Conservation (phyloP, 768 basidiomycete species). For the Leccinum subgranulosum region DNA sequence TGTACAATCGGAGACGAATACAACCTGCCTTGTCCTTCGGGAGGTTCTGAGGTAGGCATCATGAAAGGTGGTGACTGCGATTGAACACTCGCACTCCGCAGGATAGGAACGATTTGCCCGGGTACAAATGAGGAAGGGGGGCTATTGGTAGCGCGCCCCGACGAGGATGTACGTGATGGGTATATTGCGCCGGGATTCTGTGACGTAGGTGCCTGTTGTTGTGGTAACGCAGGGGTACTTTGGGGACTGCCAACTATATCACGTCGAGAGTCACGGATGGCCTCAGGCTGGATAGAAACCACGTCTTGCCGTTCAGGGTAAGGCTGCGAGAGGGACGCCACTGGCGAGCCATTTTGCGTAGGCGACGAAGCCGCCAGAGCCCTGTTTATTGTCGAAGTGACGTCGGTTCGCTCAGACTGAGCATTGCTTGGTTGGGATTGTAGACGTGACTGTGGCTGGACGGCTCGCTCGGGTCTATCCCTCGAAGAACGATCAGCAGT, state of each 20-base stretch:
- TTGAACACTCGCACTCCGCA: constrained; percentile 36
- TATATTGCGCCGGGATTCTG: constrained; percentile 18
- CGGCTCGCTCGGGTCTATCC: constrained; percentile 22
- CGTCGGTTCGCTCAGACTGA: not conserved
- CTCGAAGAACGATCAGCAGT: not conserved
- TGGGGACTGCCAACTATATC: constrained; percentile 3
- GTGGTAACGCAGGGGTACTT: constrained; percentile 2
- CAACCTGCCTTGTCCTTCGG: constrained; percentile 15
- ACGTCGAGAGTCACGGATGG: constrained; percentile 1
- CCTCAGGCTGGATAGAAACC: not conserved
- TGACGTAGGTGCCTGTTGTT: constrained; percentile 17
- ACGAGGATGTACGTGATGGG: constrained; percentile 26
- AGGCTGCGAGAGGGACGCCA: constrained; percentile 4
- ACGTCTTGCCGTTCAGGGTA: constrained; percentile 2
- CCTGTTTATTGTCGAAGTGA: not conserved
- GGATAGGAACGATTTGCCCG: constrained; percentile 36
- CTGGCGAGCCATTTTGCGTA: constrained; percentile 1
- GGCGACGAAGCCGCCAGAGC: not conserved
- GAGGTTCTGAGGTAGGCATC: constrained; percentile 18
- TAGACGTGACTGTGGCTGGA: constrained; percentile 13
- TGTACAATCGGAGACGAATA: constrained; percentile 17
- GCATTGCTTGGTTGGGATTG: constrained; percentile 1
- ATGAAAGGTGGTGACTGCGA: constrained; percentile 23
- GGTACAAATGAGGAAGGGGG: constrained; percentile 37
- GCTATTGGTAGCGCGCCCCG: constrained; percentile 8